Base-by-base conservation (phyloP, 2,329 filamentous ascomycete species). In the Cercospora nicotianae region DNA sequence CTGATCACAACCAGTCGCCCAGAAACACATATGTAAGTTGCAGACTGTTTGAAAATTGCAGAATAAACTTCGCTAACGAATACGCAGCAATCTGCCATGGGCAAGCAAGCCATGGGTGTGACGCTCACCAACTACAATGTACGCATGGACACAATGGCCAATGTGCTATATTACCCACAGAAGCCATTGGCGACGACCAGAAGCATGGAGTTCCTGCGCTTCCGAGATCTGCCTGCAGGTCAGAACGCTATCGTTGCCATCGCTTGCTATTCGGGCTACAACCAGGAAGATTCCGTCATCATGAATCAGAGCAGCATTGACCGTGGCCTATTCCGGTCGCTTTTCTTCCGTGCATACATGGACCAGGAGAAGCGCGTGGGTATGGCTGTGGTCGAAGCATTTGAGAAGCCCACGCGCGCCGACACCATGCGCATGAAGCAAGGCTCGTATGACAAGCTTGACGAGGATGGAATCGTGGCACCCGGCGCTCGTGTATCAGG, bases 301-400 rank as follows among this genome's bases (percentile, higher is more conserved):
- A 98, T 99, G 95, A 99, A 99, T 81, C 95, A 99, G 83, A 97
- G 93, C 83, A 97, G 93, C 81, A 98, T 99, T 76, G 95, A 99
- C 80, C 91, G 95, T 77, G 95, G 95, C 70, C 86, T 99, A 4
- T 99, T 99, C 90, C 89, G 96, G 77, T 97, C 93, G 87, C 83
- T 99, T 64, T 99, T 98, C 85, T 99, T 97, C 87, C 90, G 96
- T 74, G 93, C 94, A 10, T 99, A 99, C 81, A 96, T 93, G 33
- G 95, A 99, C 77, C 93, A 93, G 72, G 95, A 99, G 83, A 98
- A 98, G 86, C 91, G 93, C 72, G 91, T 99, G 31, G 95, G 95
- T 70, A 91, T 98, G 82, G 93, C 93, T 72, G 90, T 96, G 45
- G 89, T 97, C 5, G 96, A 99, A 80, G 86, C 90, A 66, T 99